A percentile compares a stretch with the other conserved stretches of the same genome.
Conservation (phyloP, 495 filamentous ascomycete genomes). For the Terfezia boudieri region DNA sequence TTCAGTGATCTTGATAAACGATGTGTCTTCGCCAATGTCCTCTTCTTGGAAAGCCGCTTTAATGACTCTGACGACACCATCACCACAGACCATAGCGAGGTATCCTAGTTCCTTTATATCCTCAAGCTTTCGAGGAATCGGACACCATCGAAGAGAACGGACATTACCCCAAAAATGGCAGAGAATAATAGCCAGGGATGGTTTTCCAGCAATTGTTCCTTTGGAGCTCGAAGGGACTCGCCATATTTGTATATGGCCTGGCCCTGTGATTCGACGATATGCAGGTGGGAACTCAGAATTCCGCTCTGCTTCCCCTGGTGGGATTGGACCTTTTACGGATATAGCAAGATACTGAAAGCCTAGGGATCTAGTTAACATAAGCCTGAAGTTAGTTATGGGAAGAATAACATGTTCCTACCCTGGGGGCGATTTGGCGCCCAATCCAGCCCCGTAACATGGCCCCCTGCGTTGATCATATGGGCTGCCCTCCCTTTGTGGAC, state of each 20-base stretch:
- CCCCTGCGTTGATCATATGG: conserved; percentile 15
- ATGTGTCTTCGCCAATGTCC: neutral
- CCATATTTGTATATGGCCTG: conserved; percentile 17
- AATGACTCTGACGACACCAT: conserved; percentile 39
- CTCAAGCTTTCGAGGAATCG: conserved; percentile 23
- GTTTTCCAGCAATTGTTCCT: conserved; percentile 9
- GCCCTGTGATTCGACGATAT: conserved; percentile 7
- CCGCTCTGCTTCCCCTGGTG: neutral
- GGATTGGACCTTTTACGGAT: conserved; percentile 3
- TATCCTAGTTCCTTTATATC: conserved; percentile 31
- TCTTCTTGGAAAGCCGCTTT: conserved; percentile 24
- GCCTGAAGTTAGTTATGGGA: neutral
- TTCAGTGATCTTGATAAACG: conserved; percentile 25
- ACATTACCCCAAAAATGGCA: conserved; percentile 43
- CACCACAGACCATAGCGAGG: conserved; percentile 38
- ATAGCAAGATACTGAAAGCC: conserved; percentile 17
- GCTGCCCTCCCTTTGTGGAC: neutral
- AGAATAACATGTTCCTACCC: conserved; percentile 1
- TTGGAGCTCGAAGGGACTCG: conserved; percentile 19
- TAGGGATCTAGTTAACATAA: neutral
- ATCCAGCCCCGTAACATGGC: conserved; percentile 13
- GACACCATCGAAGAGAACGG: conserved; percentile 41
- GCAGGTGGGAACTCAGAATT: conserved; percentile 2
- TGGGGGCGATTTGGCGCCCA: conserved; percentile 13
- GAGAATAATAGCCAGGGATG: conserved; percentile 23